These are phyloP conservation scores for Podaxis carcinomalis DNA, from an alignment of 768 basidiomycete species.

Conservation along the genomic window DNA sequence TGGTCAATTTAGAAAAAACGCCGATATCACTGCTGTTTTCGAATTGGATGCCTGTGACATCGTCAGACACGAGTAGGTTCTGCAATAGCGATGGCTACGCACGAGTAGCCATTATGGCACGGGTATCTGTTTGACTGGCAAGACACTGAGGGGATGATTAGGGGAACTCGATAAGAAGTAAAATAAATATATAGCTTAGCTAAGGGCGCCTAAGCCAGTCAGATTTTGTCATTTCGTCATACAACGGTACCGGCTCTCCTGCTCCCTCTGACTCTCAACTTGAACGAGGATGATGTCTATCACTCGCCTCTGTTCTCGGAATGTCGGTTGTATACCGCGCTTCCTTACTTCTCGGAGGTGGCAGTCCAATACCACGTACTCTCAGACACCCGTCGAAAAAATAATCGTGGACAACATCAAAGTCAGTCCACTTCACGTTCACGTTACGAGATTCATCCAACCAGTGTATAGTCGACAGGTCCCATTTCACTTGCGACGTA, in stretches of 20 bases:
- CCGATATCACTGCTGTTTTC: constrained; percentile 95
- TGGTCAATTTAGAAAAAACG: constrained; percentile 96
- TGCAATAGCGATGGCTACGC: constrained; percentile 16
- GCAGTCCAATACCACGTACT: constrained; percentile 11
- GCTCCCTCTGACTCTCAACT: not conserved
- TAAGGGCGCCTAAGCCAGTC: constrained; percentile 15
- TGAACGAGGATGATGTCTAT: constrained; percentile 2
- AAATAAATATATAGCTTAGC: constrained; percentile 3
- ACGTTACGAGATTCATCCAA: not conserved
- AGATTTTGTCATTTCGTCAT: constrained; percentile 18
- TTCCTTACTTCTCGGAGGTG: not conserved
- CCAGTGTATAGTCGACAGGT: constrained; percentile 63
- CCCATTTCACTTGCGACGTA: constrained; percentile 86
- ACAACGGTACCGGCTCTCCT: constrained; percentile 6
- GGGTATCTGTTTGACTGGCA: constrained; percentile 1
- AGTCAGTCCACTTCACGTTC: constrained; percentile 30
- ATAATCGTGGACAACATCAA: constrained; percentile 70
- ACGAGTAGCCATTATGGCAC: constrained; percentile 45
- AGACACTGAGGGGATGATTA: not conserved
- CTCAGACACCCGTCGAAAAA: constrained; percentile 51
- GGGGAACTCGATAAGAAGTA: constrained; percentile 7
- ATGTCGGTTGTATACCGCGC: constrained; percentile 2
- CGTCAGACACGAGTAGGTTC: constrained; percentile 12
- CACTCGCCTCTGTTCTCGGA: constrained; percentile 8
- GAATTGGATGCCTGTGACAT: constrained; percentile 75